Evolutionary conservation across 1,284 basidiomycete genomes (phyloP).

Genomic region (Rhodotorula sp.): DNA sequence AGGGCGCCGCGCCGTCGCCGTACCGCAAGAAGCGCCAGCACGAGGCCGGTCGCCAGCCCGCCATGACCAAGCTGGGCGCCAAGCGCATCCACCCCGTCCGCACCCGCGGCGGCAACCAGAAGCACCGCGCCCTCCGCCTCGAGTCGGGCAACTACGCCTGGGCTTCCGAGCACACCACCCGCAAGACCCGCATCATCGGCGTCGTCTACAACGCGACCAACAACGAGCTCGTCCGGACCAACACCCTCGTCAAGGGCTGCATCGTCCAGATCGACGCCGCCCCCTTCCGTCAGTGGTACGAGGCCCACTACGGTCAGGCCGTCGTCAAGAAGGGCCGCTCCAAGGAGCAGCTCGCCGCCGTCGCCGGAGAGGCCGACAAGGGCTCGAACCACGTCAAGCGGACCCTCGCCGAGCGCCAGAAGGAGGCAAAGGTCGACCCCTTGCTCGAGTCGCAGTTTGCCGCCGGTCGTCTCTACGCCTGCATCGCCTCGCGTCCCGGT

Average conservation of each 20-base stretch:
- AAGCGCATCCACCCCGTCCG: constrained; percentile 93
- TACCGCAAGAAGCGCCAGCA: constrained; percentile 60
- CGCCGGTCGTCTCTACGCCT: constrained; percentile 84
- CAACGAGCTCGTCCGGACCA: constrained; percentile 97
- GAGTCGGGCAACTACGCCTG: constrained; percentile 95
- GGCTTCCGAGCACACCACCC: constrained; percentile 86
- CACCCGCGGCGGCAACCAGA: constrained; percentile 87
- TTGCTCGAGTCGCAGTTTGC: constrained; percentile 80
- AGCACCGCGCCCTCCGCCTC: constrained; percentile 89
- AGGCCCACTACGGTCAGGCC: constrained; percentile 89
- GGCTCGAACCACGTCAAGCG: constrained; percentile 85
- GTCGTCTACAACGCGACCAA: constrained; percentile 98
- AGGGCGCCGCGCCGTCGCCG: constrained; percentile 81
- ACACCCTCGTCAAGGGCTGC: constrained; percentile 91
- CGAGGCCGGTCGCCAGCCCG: constrained; percentile 55
- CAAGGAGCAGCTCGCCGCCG: constrained; percentile 49
- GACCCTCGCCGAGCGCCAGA: constrained; percentile 80
- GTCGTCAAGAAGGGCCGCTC: constrained; percentile 79
- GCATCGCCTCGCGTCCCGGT: constrained; percentile 86
- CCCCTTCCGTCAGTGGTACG: constrained; percentile 98
- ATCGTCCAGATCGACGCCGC: constrained; percentile 95
- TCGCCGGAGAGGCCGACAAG: constrained; percentile 64
- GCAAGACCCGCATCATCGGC: constrained; percentile 89
- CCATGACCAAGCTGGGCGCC: constrained; percentile 87
- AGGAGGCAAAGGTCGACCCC: constrained; percentile 85